Conservation (phyloP, 164 flowering plant species). For the Saururus chinensis region DNA sequence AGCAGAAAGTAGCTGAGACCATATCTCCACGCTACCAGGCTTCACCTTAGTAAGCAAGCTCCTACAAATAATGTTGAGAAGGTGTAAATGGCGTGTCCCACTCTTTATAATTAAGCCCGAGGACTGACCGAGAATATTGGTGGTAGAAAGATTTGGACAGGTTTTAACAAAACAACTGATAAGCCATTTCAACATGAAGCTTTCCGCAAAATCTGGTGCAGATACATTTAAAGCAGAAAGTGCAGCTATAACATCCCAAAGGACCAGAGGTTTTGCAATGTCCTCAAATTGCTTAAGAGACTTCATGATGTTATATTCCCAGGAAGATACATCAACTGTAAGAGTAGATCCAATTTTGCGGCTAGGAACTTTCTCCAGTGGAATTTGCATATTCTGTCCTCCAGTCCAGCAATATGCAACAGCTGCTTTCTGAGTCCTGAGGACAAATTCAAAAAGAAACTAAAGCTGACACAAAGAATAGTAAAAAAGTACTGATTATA, state of each 20-base stretch:
- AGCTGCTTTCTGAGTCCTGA: slow-evolving; percentile 62
- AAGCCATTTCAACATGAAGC: slow-evolving; percentile 52
- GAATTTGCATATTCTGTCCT: slow-evolving; percentile 43
- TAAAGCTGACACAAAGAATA: not conserved
- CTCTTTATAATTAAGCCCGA: slow-evolving; percentile 19
- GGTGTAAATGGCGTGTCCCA: slow-evolving; percentile 57
- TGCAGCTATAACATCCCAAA: slow-evolving; percentile 77
- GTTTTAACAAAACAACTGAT: slow-evolving; percentile 21
- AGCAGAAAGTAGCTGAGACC: slow-evolving; percentile 40
- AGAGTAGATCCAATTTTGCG: slow-evolving; percentile 11
- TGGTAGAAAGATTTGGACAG: slow-evolving; percentile 12
- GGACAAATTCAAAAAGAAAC: not conserved
- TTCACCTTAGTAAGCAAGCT: slow-evolving; percentile 39
- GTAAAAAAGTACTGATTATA: too few species aligned
- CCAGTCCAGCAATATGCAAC: slow-evolving; percentile 85
- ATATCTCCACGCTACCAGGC: slow-evolving; percentile 27
- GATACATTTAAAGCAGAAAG: slow-evolving; percentile 50
- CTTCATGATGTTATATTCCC: slow-evolving; percentile 61
- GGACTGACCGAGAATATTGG: slow-evolving; percentile 21
- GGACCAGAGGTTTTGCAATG: slow-evolving; percentile 38
- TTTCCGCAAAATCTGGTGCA: slow-evolving; percentile 37
- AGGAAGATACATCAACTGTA: slow-evolving; percentile 30
- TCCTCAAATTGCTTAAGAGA: slow-evolving; percentile 40
- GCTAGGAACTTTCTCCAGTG: slow-evolving; percentile 12
- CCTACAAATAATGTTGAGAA: slow-evolving; percentile 61